Base-by-base conservation (phyloP, 768 basidiomycete genomes). In the Pholiota microspora region DNA sequence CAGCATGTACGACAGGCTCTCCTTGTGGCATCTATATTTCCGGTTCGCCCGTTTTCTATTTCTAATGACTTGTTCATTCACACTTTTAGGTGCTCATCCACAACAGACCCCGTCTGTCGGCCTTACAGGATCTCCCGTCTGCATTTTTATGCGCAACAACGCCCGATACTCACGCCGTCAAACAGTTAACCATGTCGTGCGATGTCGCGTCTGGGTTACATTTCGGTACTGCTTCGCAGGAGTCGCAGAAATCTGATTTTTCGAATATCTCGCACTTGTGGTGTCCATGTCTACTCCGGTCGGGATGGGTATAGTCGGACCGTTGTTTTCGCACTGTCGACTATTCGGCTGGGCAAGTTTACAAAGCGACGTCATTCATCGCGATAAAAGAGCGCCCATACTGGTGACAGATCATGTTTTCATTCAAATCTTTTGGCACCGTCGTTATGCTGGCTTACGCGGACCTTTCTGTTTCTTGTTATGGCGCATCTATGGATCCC, bases 401-500 rank as follows among this genome's bases (percentile, higher is more conserved):
- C 28, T 27, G 49, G 44, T 59, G 58, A 54, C 58, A 59, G 58
- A 59, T 59, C 58, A 56, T 54, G 58, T 51, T 59, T 52, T 32
- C 46, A 55, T 24, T 31, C 12, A 8, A 35, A 44, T 49, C 32
- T 35, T 24, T 36, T 38, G 32, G 25, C 31, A 27, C 36, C 25
- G 27, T 27, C 25, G 25, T 25, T 42, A 40, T 51, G 35, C 18
- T 28, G 27, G 10, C 35, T 6, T 31, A 47, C 29, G 18, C 40
- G 40, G 23, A 23, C 46, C 32, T 23, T 16, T 23, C 16, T 16
- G 40, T 21, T 16, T 27, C 32, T 29, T 6, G n/a, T 48, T 29
- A 48, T 29, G 32, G 46, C 32, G 18, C 28, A 48, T 48, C 28
- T 15, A 31, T 16, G 25, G 46, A 29, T 48, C 29, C 29, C 46